Conservation (phyloP, 2,329 filamentous ascomycete species). For the Ophiocordyceps sinensis region DNA sequence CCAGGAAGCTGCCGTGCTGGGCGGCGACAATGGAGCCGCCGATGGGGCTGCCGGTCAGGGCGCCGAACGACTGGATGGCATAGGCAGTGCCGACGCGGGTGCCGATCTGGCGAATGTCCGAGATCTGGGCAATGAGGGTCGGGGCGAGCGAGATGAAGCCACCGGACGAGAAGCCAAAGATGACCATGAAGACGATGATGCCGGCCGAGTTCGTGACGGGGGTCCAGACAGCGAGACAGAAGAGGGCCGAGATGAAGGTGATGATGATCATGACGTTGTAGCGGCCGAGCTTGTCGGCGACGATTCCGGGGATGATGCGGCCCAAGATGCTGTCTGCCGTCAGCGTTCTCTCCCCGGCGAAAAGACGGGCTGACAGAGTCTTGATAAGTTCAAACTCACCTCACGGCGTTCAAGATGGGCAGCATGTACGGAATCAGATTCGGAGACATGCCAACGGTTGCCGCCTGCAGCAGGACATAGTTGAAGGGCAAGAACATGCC, state of each 20-base stretch:
- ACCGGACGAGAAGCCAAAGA: slow-evolving; percentile 58
- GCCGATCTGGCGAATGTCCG: slow-evolving; percentile 54
- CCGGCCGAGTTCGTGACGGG: slow-evolving; percentile 35
- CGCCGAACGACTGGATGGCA: slow-evolving; percentile 45
- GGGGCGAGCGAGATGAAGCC: slow-evolving; percentile 50
- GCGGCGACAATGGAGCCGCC: slow-evolving; percentile 43
- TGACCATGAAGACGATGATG: slow-evolving; percentile 47
- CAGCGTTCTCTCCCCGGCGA: not conserved
- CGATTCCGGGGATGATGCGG: slow-evolving; percentile 34
- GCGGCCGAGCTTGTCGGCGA: slow-evolving; percentile 29
- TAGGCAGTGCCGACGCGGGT: slow-evolving; percentile 52
- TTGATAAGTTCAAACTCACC: slow-evolving; percentile 14
- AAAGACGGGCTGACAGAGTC: not conserved
- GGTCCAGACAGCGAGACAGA: slow-evolving; percentile 33
- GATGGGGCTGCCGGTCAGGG: slow-evolving; percentile 53
- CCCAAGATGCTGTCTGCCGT: slow-evolving; percentile 26
- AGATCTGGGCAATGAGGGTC: slow-evolving; percentile 54
- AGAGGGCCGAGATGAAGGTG: slow-evolving; percentile 30
- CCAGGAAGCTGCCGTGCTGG: slow-evolving; percentile 38
- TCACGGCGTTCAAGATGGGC: slow-evolving; percentile 42
- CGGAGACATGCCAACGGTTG: slow-evolving; percentile 25
- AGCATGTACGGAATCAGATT: slow-evolving; percentile 30
- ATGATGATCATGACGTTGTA: slow-evolving; percentile 38
- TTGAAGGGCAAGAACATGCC: slow-evolving; percentile 41
- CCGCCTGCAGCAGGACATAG: slow-evolving; percentile 34